Evolutionary conservation across 345 rosid genomes (phyloP).

Genomic region (Eutrema yunnanense): DNA sequence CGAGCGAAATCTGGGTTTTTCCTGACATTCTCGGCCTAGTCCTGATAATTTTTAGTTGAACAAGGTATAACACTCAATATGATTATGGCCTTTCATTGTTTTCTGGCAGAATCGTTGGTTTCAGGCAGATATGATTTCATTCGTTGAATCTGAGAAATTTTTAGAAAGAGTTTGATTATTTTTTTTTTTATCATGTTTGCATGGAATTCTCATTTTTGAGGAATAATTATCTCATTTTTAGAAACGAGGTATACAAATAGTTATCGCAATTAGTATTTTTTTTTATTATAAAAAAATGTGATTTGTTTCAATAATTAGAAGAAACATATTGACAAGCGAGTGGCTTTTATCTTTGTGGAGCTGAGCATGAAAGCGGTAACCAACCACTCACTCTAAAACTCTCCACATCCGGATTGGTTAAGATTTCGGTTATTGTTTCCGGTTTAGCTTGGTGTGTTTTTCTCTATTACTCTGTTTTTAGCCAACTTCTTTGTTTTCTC

Average conservation of each 20-base stretch:
- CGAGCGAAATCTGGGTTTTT: constrained; percentile 51
- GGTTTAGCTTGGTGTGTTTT: neutral
- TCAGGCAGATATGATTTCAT: neutral
- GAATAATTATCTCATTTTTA: too few relatives aligned
- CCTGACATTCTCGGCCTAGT: constrained; percentile 49
- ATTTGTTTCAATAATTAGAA: neutral
- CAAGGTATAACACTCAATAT: constrained; percentile 5
- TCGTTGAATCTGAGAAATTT: neutral
- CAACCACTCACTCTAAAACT: too few relatives aligned
- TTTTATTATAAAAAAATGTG: too few relatives aligned
- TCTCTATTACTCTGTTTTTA: too few relatives aligned
- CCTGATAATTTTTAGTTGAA: constrained; percentile 7
- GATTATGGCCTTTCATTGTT: neutral
- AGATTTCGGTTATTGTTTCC: neutral
- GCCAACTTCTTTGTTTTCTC: neutral
- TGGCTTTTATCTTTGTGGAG: too few relatives aligned
- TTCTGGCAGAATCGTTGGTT: constrained; percentile 1
- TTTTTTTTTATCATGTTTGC: neutral
- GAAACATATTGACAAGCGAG: neutral
- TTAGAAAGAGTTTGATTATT: neutral
- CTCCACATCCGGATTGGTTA: neutral
- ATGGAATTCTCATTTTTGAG: constrained; percentile 1
- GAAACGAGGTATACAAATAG: too few relatives aligned
- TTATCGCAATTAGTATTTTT: too few relatives aligned
- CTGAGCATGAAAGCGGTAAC: too few relatives aligned